A percentile compares a stretch with the other conserved stretches of the same genome.
phyloP scores from a whole-genome alignment of 768 basidiomycete genomes.

The Rhizopogon vinicolor region DNA sequence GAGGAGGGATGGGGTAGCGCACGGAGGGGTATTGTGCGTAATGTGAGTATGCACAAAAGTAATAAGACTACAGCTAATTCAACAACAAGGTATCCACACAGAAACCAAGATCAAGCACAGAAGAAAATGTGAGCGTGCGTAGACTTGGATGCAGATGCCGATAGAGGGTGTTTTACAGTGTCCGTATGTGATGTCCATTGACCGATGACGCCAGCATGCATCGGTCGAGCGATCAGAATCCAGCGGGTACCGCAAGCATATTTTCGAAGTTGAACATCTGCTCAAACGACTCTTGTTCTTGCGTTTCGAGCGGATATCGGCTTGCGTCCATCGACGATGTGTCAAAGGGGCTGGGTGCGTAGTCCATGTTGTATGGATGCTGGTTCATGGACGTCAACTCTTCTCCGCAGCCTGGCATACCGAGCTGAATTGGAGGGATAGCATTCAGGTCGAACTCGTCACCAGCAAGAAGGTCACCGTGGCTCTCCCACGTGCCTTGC shows the following conservation, averaged over 20 bases:
- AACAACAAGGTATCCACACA: slow-evolving; percentile 35
- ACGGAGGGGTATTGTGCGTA: slow-evolving; percentile 11
- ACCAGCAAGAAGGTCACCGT: slow-evolving; percentile 37
- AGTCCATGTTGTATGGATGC: slow-evolving; percentile 16
- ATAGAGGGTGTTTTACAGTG: slow-evolving; percentile 24
- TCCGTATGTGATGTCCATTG: slow-evolving; percentile 18
- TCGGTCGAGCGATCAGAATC: slow-evolving; percentile 27
- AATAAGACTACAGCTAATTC: slow-evolving; percentile 31
- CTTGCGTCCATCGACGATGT: slow-evolving; percentile 23
- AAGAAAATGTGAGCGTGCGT: slow-evolving; percentile 19
- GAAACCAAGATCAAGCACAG: slow-evolving; percentile 22
- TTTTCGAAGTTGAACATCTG: slow-evolving; percentile 32
- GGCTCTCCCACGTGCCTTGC: slow-evolving; percentile 28
- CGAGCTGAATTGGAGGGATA: slow-evolving; percentile 63
- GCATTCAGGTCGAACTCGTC: slow-evolving; percentile 66
- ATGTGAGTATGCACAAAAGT: slow-evolving; percentile 27
- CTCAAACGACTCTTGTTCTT: slow-evolving; percentile 31
- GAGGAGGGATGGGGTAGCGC: slow-evolving; percentile 17
- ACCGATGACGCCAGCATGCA: slow-evolving; percentile 29
- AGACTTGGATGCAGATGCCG: slow-evolving; percentile 18
- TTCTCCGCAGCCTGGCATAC: slow-evolving; percentile 42
- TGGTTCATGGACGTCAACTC: slow-evolving; percentile 11
- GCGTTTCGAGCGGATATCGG: slow-evolving; percentile 24
- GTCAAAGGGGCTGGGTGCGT: slow-evolving; percentile 20
- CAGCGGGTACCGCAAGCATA: slow-evolving; percentile 28